Evolutionary conservation across 495 filamentous ascomycete species (phyloP).

Genomic region (Penicillium dipodomyicola): DNA sequence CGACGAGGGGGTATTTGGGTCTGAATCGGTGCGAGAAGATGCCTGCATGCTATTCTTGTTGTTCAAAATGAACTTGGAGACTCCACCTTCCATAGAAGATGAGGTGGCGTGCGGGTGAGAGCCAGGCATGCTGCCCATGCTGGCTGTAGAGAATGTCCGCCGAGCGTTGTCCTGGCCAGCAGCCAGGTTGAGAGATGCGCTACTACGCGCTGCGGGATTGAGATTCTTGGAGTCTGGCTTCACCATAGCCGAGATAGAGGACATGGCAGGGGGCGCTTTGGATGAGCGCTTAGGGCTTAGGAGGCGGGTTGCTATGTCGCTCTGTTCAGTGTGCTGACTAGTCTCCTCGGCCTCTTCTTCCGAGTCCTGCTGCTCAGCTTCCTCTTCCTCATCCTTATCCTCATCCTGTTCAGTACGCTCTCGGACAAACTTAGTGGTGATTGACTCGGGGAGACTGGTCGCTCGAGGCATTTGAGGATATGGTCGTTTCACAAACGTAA

Average conservation of each 20-base stretch:
- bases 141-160: conserved; percentile 34
- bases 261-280: conserved; percentile 50
- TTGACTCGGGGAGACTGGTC: conserved; percentile 47
- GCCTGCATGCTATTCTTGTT: conserved; percentile 32
- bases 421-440: conserved; percentile 33
- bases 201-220: conserved; percentile 36
- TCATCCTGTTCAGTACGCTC: conserved; percentile 21
- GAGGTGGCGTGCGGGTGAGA: conserved; percentile 38
- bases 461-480: conserved; percentile 46
- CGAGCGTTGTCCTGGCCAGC: conserved; percentile 36
- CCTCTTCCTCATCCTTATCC: conserved; percentile 22
- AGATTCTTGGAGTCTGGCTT: conserved; percentile 35
- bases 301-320: conserved; percentile 41
- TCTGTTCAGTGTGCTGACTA: conserved; percentile 27
- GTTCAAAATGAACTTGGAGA: conserved; percentile 46
- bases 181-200: conserved; percentile 40
- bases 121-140: conserved; percentile 29
- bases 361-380: conserved; percentile 14
- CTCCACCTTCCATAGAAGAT: conserved; percentile 49
- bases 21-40: conserved; percentile 45
- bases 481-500: conserved; percentile 49
- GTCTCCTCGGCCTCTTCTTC: conserved; percentile 27
- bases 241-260: conserved; percentile 48
- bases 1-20: conserved; percentile 49
- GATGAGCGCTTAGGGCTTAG: conserved; percentile 42